phyloP scores from a whole-genome alignment of 1,284 basidiomycete species.

The Sparassis latifolia region DNA sequence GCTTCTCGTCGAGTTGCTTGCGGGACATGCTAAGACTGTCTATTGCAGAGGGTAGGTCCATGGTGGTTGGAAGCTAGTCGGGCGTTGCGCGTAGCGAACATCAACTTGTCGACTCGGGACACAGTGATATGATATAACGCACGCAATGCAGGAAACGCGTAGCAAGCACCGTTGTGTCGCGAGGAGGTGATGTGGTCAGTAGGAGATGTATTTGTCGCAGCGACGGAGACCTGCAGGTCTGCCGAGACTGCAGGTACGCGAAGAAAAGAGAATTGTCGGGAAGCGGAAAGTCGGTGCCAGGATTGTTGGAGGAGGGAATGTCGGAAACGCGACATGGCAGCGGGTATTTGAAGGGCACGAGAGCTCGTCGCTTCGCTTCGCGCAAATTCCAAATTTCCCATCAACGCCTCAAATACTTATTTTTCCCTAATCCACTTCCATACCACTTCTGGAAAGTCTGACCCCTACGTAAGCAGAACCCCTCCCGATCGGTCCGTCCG shows the following conservation, averaged over 20 bases:
- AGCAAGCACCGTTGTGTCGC: no score
- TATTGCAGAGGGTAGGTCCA: slow-evolving; percentile 11
- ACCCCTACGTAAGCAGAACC: no score
- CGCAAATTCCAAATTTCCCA: slow-evolving; percentile 1
- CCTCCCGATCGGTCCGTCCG: no score
- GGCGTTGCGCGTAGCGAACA: no score
- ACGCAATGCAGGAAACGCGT: no score
- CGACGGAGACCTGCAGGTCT: background rate
- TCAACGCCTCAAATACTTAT: background rate
- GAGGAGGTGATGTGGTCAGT: no score
- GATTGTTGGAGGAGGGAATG: background rate
- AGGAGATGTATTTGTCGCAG: no score
- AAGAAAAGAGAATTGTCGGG: slow-evolving; percentile 2
- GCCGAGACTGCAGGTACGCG: background rate
- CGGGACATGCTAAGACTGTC: slow-evolving; percentile 11
- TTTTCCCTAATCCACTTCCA: no score
- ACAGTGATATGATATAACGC: no score
- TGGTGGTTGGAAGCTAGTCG: slow-evolving; percentile 3
- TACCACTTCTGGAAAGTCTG: no score
- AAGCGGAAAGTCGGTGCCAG: background rate
- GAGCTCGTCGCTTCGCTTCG: background rate
- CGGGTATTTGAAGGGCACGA: slow-evolving; percentile 3
- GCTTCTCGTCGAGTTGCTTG: slow-evolving; percentile 20
- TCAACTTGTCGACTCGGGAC: no score
- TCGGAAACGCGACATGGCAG: background rate